Evolutionary conservation across 176 grass and related monocot genomes (phyloP).

Genomic region (Typha latifolia): DNA sequence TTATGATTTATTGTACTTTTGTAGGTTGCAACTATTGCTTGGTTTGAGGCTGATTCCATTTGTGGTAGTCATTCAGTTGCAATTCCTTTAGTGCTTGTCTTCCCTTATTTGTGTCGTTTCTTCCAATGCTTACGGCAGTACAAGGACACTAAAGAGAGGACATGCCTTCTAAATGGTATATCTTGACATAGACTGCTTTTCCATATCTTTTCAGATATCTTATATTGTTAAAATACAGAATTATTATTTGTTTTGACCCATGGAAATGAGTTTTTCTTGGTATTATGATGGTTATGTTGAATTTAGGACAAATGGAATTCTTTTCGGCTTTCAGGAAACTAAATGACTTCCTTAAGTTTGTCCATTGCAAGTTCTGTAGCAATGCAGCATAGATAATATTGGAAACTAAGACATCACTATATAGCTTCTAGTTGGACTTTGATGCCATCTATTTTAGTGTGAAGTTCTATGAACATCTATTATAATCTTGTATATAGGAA

Average conservation of each 20-base stretch:
- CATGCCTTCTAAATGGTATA: conserved; percentile 87
- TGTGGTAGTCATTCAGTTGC: conserved; percentile 91
- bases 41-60: conserved; percentile 99
- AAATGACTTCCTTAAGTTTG: background rate
- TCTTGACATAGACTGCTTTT: conserved; percentile 15
- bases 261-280: background rate
- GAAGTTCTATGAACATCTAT: too few species aligned
- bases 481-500: too few species aligned
- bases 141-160: conserved; percentile 91
- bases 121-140: conserved; percentile 96
- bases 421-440: too few species aligned
- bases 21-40: conserved; percentile 94
- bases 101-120: conserved; percentile 87
- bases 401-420: too few species aligned
- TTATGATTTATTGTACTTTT: conserved; percentile 16
- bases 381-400: background rate
- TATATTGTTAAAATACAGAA: background rate
- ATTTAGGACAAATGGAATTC: background rate
- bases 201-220: conserved; percentile 5
- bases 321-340: background rate
- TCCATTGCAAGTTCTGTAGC: background rate
- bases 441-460: too few species aligned
- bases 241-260: background rate
- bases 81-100: conserved; percentile 88
- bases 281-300: background rate